Base-by-base conservation (phyloP, 1,139 yeast genomes). In the Debaryomyces fabryi region DNA sequence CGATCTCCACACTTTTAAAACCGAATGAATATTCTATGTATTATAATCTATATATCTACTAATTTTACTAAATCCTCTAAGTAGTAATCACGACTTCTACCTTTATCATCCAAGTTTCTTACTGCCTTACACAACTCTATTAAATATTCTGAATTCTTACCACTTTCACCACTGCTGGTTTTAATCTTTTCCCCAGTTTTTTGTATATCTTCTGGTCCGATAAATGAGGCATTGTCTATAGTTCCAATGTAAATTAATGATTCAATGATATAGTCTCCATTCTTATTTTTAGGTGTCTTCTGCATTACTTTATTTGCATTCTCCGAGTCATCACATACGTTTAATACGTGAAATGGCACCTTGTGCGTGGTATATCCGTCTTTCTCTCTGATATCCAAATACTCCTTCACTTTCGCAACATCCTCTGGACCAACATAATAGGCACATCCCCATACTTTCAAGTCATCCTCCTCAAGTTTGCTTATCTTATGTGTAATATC, bases 221-320 rank as follows among this genome's bases (percentile, higher is more conserved):
- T 75, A 63, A 90, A 92, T 6, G 96, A 88, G 47, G 75, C 86
- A 59, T 91, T 91, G 15, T 81, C 86, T 1, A 85, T 79, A 2
- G 92, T 87, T 0, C 97, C 97, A 30, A 92, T 88, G 63, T 91
- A 92, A 0, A 90, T 90, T 38, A 74, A 69, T 39, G 96, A 85
- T n/a, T 72, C 73, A 32, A 87, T 74, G 25, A 68, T 62, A 24
- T 65, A 69, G 39, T 74, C 71, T 1, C 77, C 78, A 0, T 50
- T 50, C 7, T 56, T 51, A 6, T 65, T 60, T 41, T 64, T 67
- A 1, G 67, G 68, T 8, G 58, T 50, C 2, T 33, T 24, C 3
- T 42, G 16, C 33, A 63, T 46, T 1, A 60, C 55, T 4, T 49
- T 32, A 33, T 44, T 23, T 13, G 44, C 39, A 3, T 50, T 51